Evolutionary conservation across 2,329 filamentous ascomycete genomes (phyloP), one percentile per base, ranked within the genome.

Genomic region (Botrytis byssoidea): DNA sequence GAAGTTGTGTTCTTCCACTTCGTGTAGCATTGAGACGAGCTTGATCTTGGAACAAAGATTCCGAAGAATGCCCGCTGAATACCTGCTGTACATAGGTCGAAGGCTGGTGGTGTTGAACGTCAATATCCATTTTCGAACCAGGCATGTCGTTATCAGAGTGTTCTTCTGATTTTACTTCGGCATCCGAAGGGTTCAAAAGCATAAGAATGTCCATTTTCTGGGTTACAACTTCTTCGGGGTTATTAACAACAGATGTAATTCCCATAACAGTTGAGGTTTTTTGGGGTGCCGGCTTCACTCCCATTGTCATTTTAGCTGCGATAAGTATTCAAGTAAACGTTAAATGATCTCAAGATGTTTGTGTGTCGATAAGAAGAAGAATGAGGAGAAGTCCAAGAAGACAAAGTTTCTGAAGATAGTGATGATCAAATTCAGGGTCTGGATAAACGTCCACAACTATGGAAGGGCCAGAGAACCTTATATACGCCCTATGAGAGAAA

Each of bases 121-220:
- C 59, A n/a, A 10, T 3, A 9, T 40, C 25, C 9, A 40, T 48
- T 32, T 72, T 35, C n/a, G 25, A 32, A 44, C 16, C 29, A 8
- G 14, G 16, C 29, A 18, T 35, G 8, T n/a, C 29, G 16, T 48
- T 68, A 7, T 46, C 40, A 40, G 37, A 35, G 22, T 25, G 37
- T 22, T 51, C 51, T 9, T 60, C 63, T 59, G 29, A 16, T 22
- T 59, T 29, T 3, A 37, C n/a, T 25, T 65, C 16, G 5, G 16
- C 22, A 29, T 64, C 44, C 7, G 29, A 40, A 60, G 63, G 63
- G 29, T 72, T 72, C 3, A 72, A 32, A 14, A 72, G 42, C 63
- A 72, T 72, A 4, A 40, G 32, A 1, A 72, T 72, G 18, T 68
- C 25, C 63, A 72, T 72, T 32, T 51, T 72, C 20, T 68, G 55